phyloP scores from a whole-genome alignment of 164 flowering plant genomes.

The Amborella trichopoda region DNA sequence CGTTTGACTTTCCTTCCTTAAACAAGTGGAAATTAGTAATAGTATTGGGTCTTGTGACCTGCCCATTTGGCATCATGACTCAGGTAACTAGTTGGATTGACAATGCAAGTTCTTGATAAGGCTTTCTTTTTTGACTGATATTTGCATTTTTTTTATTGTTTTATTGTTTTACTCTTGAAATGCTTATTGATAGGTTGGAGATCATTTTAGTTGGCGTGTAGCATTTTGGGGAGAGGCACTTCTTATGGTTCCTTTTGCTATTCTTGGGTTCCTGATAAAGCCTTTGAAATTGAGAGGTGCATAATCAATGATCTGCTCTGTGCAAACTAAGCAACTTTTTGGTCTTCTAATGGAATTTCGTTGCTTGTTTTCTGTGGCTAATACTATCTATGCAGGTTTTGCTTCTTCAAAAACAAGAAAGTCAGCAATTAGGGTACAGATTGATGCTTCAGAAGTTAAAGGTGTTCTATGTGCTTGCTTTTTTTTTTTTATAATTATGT shows the following conservation, averaged over 20 bases:
- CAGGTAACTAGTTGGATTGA: no score
- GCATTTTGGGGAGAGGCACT: conserved; percentile 80
- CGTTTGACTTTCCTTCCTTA: no score
- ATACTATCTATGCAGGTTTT: conserved; percentile 70
- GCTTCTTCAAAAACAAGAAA: conserved; percentile 31
- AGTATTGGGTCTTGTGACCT: no score
- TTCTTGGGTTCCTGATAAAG: conserved; percentile 78
- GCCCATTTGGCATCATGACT: no score
- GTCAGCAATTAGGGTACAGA: conserved; percentile 13
- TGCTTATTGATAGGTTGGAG: conserved; percentile 46
- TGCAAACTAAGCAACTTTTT: no score
- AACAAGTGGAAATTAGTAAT: no score
- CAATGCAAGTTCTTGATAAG: no score
- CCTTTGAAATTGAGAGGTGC: conserved; percentile 88
- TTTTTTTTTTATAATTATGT: background rate
- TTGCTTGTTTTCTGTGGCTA: no score
- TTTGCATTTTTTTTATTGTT: no score
- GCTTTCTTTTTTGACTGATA: no score
- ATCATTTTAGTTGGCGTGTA: conserved; percentile 53
- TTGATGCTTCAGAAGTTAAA: conserved; percentile 14
- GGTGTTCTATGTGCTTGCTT: conserved; percentile 22
- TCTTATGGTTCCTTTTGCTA: conserved; percentile 84
- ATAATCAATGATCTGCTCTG: background rate
- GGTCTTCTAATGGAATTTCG: no score
- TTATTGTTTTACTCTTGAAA: no score